A percentile compares a stretch with the other conserved stretches of the same genome.
Conservation (phyloP, 1,284 basidiomycete species). For the Ustilago cynodontis region DNA sequence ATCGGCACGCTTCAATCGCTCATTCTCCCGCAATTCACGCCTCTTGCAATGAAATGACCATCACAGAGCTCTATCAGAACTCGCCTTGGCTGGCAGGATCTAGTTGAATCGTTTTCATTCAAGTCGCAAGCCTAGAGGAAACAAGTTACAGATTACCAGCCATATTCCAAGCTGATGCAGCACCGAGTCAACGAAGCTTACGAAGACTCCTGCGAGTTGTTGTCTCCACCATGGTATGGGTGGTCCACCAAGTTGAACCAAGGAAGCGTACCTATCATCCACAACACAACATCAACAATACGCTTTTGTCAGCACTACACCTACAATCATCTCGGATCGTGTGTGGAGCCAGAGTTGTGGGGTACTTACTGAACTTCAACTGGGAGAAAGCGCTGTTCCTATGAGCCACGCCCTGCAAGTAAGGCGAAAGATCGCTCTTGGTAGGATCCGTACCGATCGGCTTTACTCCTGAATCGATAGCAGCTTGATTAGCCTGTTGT, state of each 20-base stretch:
- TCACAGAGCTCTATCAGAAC: too few species aligned
- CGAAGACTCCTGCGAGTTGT: slow-evolving; percentile 40
- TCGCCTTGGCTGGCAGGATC: too few species aligned
- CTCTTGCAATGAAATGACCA: too few species aligned
- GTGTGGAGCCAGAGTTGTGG: too few species aligned
- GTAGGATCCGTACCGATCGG: slow-evolving; percentile 53
- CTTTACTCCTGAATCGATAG: slow-evolving; percentile 49
- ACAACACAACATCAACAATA: neutral
- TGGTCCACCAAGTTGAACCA: slow-evolving; percentile 70
- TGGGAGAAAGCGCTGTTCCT: slow-evolving; percentile 93
- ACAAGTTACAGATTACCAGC: too few species aligned
- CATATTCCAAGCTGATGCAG: too few species aligned
- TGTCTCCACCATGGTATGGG: slow-evolving; percentile 58
- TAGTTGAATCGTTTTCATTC: slow-evolving; percentile 4
- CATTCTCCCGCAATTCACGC: too few species aligned
- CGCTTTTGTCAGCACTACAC: neutral
- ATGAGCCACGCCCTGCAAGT: slow-evolving; percentile 89
- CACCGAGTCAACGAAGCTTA: neutral
- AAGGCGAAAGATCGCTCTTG: slow-evolving; percentile 82
- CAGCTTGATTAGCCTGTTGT: slow-evolving; percentile 46
- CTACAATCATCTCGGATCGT: neutral
- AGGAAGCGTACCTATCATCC: slow-evolving; percentile 58
- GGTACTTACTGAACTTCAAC: slow-evolving; percentile 69
- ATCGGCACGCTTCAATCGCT: too few species aligned
- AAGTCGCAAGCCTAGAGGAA: neutral